These are phyloP conservation scores for Tricholoma hemisulphureum DNA, from an alignment of 768 basidiomycete genomes.

Conservation along the genomic window DNA sequence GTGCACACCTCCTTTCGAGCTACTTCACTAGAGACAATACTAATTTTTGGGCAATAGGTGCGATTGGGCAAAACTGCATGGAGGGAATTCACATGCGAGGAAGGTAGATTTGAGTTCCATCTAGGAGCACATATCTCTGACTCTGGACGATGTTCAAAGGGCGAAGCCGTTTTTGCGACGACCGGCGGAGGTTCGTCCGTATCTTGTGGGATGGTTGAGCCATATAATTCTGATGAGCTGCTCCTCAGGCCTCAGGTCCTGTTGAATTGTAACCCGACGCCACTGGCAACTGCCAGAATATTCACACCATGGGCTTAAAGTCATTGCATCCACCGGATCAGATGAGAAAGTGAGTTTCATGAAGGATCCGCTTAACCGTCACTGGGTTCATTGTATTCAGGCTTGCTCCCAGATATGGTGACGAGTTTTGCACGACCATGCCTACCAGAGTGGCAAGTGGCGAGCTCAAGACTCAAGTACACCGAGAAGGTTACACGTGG, in stretches of 20 bases:
- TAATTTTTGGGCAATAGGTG: too few relatives aligned
- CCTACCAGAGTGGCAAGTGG: slow-evolving; percentile 43
- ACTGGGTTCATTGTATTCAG: slow-evolving; percentile 37
- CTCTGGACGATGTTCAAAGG: slow-evolving; percentile 24
- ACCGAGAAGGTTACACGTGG: slow-evolving; percentile 46
- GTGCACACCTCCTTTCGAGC: slow-evolving; percentile 14
- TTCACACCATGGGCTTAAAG: slow-evolving; percentile 26
- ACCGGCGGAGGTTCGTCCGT: slow-evolving; percentile 18
- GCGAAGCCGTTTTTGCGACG: too few relatives aligned
- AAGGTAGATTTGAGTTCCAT: slow-evolving; percentile 22
- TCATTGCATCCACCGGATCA: slow-evolving; percentile 41
- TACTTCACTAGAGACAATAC: background rate
- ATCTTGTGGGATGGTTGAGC: too few relatives aligned
- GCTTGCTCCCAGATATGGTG: slow-evolving; percentile 33
- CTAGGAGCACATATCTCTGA: background rate
- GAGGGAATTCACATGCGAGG: slow-evolving; percentile 40
- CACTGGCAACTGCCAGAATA: background rate
- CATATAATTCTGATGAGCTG: slow-evolving; percentile 11
- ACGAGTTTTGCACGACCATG: slow-evolving; percentile 42
- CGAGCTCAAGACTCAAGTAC: slow-evolving; percentile 46
- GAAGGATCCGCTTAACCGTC: slow-evolving; percentile 34
- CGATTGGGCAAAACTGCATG: slow-evolving; percentile 43
- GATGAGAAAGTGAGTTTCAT: slow-evolving; percentile 41
- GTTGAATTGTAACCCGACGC: slow-evolving; percentile 55
- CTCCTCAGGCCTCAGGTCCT: too few relatives aligned